Percentiles rank a stretch among this genome's conserved stretches.
These are phyloP conservation scores for Phytophthora rubi DNA, from an alignment of 352 stramenopile species.

Conservation along the genomic window DNA sequence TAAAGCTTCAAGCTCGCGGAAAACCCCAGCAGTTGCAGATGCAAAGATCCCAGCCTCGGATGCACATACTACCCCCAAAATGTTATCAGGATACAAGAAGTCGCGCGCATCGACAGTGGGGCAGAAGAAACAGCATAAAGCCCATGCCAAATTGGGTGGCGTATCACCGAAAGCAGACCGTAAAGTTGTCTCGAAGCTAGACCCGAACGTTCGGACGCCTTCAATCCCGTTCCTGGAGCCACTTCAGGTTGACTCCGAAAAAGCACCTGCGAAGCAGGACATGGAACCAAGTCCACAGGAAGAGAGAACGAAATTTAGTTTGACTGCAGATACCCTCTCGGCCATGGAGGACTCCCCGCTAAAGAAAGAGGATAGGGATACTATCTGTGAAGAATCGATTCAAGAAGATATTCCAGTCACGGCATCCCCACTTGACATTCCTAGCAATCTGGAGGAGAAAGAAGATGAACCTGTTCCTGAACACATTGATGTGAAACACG, in stretches of 20 bases:
- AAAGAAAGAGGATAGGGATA: conserved; percentile 25
- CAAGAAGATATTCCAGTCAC: conserved; percentile 32
- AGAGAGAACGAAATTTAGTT: conserved; percentile 17
- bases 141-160: not conserved
- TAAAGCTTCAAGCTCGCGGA: not conserved
- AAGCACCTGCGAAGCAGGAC: conserved; percentile 30
- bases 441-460: conserved; percentile 14
- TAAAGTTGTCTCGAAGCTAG: conserved; percentile 15
- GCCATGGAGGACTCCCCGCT: conserved; percentile 19
- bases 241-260: conserved; percentile 24
- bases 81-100: conserved; percentile 50
- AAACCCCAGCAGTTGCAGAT: conserved; percentile 11
- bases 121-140: conserved; percentile 27
- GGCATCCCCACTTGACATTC: not conserved
- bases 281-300: not conserved
- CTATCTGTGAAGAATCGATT: conserved; percentile 37
- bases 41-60: conserved; percentile 15
- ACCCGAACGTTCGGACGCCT: conserved; percentile 15
- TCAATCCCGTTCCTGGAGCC: conserved; percentile 30
- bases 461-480: conserved; percentile 31
- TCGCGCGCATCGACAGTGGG: conserved; percentile 21
- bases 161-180: conserved; percentile 17
- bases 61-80: conserved; percentile 24
- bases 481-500: conserved; percentile 25
- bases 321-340: conserved; percentile 4